Evolutionary conservation across 176 grass and related monocot species (phyloP).

Genomic region (Phoenix roebelenii): DNA sequence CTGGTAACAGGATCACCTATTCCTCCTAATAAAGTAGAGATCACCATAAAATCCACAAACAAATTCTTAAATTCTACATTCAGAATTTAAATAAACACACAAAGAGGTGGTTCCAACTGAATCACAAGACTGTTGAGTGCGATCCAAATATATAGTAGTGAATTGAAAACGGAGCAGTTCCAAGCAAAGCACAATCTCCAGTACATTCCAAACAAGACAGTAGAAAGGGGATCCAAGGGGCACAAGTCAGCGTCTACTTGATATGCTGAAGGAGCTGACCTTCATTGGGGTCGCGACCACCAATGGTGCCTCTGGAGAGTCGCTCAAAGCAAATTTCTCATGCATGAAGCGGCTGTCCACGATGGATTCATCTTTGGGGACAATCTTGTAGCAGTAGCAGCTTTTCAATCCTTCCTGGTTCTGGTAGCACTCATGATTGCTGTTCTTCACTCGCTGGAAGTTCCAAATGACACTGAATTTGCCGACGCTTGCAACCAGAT

Average conservation of each 20-base stretch:
- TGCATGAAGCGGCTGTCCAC: constrained; percentile 87
- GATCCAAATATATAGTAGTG: too few species aligned
- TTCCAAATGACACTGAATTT: constrained; percentile 94
- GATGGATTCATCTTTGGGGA: constrained; percentile 43
- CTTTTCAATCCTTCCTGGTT: constrained; percentile 78
- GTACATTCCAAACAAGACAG: too few species aligned
- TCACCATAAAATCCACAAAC: too few species aligned
- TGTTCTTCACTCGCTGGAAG: constrained; percentile 87
- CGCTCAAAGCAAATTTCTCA: constrained; percentile 55
- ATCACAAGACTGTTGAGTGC: too few species aligned
- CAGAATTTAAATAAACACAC: too few species aligned
- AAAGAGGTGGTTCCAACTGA: too few species aligned
- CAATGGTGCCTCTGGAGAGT: constrained; percentile 66
- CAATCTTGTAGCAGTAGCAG: constrained; percentile 89
- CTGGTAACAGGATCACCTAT: too few species aligned
- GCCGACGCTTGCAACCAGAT: constrained; percentile 72
- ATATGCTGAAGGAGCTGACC: constrained; percentile 73
- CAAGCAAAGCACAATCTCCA: too few species aligned
- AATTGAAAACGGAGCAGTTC: too few species aligned
- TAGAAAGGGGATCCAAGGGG: not conserved
- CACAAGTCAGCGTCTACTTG: constrained; percentile 42
- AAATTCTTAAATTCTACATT: too few species aligned
- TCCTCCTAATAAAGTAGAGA: too few species aligned
- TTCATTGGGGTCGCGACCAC: constrained; percentile 90
- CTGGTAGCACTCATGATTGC: constrained; percentile 72